phyloP scores from a whole-genome alignment of 306 rosid genomes.

The Pyrus betulifolia region DNA sequence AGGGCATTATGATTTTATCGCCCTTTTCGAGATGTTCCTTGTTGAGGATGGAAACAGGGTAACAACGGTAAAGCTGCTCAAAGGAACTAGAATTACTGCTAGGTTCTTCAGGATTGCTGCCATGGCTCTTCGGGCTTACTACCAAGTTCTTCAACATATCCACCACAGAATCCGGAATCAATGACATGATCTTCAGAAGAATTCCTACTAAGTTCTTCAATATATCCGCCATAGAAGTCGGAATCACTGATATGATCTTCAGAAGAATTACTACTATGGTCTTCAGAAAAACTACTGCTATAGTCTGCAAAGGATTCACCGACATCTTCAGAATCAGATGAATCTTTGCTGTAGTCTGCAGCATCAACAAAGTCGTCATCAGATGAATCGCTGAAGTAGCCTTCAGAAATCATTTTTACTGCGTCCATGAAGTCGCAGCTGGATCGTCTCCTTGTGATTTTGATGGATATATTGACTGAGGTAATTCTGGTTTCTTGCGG shows the following conservation, averaged over 20 bases:
- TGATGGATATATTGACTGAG: neutral
- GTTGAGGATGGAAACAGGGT: neutral
- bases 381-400: neutral
- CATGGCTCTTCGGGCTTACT: neutral
- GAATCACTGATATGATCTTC: neutral
- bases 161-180: neutral
- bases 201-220: neutral
- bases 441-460: neutral
- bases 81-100: neutral
- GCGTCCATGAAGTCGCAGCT: neutral
- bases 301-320: neutral
- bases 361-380: too few relatives aligned
- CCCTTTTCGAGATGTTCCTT: neutral
- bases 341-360: too few relatives aligned
- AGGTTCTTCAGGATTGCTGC: neutral
- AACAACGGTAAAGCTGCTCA: neutral
- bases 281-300: neutral
- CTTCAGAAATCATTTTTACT: neutral
- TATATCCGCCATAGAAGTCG: neutral
- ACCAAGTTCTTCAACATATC: neutral
- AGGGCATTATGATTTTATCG: conserved; percentile 13
- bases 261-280: too few relatives aligned
- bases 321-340: neutral
- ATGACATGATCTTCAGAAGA: neutral
- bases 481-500: neutral